Evolutionary conservation across 2,329 filamentous ascomycete species (phyloP).

Genomic region (Diaporthe ilicicola): DNA sequence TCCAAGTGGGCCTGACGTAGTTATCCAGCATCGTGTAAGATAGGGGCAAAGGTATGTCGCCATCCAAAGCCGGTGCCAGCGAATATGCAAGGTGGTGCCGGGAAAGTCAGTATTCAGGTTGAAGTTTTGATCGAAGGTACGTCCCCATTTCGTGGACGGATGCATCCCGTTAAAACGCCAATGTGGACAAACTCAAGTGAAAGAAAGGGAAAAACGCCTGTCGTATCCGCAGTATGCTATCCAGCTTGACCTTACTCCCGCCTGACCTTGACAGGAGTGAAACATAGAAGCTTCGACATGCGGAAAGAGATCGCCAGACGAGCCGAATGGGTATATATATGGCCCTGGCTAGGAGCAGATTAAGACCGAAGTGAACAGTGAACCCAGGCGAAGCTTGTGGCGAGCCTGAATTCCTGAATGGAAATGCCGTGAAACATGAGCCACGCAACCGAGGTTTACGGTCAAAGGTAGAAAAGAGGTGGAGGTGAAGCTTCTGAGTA

Average conservation of each 20-base stretch:
- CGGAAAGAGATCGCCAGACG: slow-evolving; percentile 13
- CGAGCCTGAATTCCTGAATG: not conserved
- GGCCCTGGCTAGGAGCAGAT: slow-evolving; percentile 29
- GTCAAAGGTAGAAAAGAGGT: slow-evolving; percentile 13
- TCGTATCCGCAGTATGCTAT: slow-evolving; percentile 1
- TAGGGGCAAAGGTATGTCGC: not conserved
- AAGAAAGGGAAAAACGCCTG: not conserved
- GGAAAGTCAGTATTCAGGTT: slow-evolving; percentile 12
- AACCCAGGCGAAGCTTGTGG: not conserved
- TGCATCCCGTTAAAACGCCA: slow-evolving; percentile 22
- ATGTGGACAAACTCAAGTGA: not conserved
- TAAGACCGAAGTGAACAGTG: slow-evolving; percentile 16
- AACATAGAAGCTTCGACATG: not conserved
- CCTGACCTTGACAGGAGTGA: not conserved
- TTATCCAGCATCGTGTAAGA: slow-evolving; percentile 2
- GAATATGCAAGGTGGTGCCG: slow-evolving; percentile 26
- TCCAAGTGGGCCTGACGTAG: not conserved
- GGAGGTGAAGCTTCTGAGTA: not conserved
- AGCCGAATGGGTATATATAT: slow-evolving; percentile 29
- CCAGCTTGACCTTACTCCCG: slow-evolving; percentile 10
- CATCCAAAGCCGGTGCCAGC: slow-evolving; percentile 29
- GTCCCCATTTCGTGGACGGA: not conserved
- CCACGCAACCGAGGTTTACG: slow-evolving; percentile 25
- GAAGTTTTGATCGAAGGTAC: not conserved
- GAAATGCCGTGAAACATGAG: slow-evolving; percentile 26